Evolutionary conservation across 495 filamentous ascomycete genomes (phyloP).

Genomic region (Opeltia flavorubescens): DNA sequence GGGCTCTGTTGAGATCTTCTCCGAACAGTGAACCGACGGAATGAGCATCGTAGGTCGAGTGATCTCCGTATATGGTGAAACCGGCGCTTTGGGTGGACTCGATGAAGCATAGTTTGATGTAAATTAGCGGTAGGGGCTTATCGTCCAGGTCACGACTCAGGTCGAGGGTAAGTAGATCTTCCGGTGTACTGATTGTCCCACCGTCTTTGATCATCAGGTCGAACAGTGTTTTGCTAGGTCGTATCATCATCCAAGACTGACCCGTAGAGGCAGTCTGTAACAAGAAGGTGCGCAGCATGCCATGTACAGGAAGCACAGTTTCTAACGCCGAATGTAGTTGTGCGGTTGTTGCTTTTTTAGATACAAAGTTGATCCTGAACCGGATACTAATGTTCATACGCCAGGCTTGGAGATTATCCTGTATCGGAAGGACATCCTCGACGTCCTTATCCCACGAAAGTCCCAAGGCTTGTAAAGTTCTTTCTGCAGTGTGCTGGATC

Average conservation of each 20-base stretch:
- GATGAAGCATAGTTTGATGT: neutral
- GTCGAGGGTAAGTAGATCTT: neutral
- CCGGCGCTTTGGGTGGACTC: neutral
- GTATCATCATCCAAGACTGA: neutral
- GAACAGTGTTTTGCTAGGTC: neutral
- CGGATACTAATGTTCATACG: neutral
- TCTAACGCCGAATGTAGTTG: neutral
- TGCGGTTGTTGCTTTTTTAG: neutral
- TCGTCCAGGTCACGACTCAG: neutral
- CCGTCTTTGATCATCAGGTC: neutral
- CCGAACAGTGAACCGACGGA: neutral
- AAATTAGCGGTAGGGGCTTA: neutral
- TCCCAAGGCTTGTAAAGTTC: neutral
- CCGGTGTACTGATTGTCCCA: neutral
- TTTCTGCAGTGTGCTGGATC: neutral
- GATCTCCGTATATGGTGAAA: neutral
- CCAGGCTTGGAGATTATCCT: conserved; percentile 1
- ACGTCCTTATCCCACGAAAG: conserved; percentile 1
- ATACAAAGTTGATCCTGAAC: neutral
- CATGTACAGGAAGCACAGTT: neutral
- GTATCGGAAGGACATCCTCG: conserved; percentile 2
- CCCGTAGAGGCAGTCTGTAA: neutral
- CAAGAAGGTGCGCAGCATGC: neutral
- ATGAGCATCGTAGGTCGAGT: conserved; percentile 1
- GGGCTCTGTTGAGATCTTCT: neutral